These are phyloP conservation scores for Cladochytrium replicatum DNA, from an alignment of 192 early-diverging fungal species.

Conservation along the genomic window DNA sequence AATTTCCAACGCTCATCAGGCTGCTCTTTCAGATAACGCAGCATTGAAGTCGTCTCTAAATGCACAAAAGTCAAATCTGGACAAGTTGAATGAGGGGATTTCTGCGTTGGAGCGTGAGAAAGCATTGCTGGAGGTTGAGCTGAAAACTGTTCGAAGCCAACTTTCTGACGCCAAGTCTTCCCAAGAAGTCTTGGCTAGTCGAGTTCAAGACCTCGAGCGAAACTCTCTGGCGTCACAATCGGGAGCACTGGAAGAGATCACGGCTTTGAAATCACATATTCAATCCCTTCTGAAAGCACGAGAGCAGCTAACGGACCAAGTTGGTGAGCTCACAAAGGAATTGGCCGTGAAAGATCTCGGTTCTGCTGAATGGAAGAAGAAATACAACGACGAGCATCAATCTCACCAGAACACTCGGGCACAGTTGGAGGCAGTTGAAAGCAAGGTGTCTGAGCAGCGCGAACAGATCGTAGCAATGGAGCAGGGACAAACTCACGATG, in stretches of 20 bases:
- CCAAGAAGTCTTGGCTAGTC: too few species aligned
- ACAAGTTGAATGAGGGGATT: not conserved
- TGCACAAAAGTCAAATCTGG: not conserved
- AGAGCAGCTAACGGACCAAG: not conserved
- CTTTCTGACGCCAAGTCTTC: not conserved
- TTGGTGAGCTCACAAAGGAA: not conserved
- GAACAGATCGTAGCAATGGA: too few species aligned
- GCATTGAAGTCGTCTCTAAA: not conserved
- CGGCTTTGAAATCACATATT: too few species aligned
- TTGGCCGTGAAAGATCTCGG: not conserved
- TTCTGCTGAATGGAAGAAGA: not conserved
- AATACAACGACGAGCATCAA: not conserved
- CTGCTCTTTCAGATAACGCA: too few species aligned
- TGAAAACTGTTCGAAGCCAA: not conserved
- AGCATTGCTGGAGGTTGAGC: slow-evolving; percentile 4
- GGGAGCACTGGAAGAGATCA: not conserved
- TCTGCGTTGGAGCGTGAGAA: slow-evolving; percentile 9
- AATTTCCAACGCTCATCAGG: too few species aligned
- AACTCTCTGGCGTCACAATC: not conserved
- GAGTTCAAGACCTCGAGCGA: not conserved
- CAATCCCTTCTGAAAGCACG: not conserved
- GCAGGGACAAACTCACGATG: too few species aligned
- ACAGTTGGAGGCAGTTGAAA: not conserved
- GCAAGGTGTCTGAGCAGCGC: not conserved
- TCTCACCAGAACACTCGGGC: not conserved